phyloP scores from a whole-genome alignment of 768 basidiomycete species.

The Lentinula sp. region DNA sequence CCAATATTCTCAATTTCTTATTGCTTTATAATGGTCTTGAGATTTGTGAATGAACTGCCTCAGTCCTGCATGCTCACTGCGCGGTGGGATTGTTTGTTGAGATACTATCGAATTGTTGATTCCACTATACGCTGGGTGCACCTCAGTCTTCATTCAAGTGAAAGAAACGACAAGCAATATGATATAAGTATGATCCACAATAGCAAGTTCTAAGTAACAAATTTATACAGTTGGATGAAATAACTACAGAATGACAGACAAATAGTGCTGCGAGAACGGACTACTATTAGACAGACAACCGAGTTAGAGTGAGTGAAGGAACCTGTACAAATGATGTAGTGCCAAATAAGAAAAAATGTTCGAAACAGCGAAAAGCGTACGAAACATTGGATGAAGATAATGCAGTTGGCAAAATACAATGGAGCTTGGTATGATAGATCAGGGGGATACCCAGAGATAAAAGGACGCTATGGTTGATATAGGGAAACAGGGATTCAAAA shows the following conservation, averaged over 20 bases:
- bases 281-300: slow-evolving; percentile 68
- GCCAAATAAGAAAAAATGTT: slow-evolving; percentile 22
- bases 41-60: no score
- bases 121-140: no score
- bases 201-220: slow-evolving; percentile 28
- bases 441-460: slow-evolving; percentile 29
- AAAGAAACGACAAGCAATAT: slow-evolving; percentile 5
- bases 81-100: no score
- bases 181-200: slow-evolving; percentile 7
- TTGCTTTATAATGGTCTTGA: neutral
- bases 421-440: slow-evolving; percentile 48
- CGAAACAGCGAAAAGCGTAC: slow-evolving; percentile 24
- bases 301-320: slow-evolving; percentile 43
- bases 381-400: slow-evolving; percentile 38
- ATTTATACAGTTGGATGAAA: slow-evolving; percentile 51
- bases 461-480: slow-evolving; percentile 27
- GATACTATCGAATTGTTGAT: no score
- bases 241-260: slow-evolving; percentile 70
- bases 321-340: slow-evolving; percentile 52
- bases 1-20: neutral
- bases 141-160: neutral
- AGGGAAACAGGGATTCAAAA: slow-evolving; percentile 26
- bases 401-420: slow-evolving; percentile 71
- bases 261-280: slow-evolving; percentile 49
- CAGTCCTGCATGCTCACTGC: no score